These are phyloP conservation scores for Pseudogymnoascus sp. DNA, from an alignment of 2,329 filamentous ascomycete genomes.

Conservation along the genomic window DNA sequence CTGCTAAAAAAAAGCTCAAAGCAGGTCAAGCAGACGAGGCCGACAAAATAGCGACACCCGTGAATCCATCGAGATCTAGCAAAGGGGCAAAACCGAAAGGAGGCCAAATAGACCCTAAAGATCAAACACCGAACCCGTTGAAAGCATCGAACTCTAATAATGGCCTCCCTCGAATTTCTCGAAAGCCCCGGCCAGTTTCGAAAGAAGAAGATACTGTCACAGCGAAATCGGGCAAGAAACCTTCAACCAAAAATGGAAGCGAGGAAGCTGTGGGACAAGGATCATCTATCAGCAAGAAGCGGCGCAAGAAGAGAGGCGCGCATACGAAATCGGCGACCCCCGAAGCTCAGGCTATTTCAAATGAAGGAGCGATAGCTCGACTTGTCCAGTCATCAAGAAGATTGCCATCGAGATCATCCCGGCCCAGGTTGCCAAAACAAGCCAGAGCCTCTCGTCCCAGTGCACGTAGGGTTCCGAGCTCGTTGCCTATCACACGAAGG, in stretches of 20 bases:
- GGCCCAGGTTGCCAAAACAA: background rate
- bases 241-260: too few relatives aligned
- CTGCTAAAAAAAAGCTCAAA: background rate
- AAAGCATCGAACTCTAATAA: background rate
- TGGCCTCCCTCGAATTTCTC: background rate
- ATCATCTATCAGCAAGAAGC: background rate
- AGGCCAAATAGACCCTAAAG: background rate
- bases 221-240: too few relatives aligned
- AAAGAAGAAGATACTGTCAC: too few relatives aligned
- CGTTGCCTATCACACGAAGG: background rate
- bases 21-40: background rate
- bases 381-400: background rate
- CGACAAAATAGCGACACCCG: background rate
- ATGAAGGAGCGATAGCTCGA: background rate
- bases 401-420: background rate
- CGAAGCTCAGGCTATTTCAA: background rate
- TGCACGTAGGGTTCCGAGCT: background rate
- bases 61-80: background rate
- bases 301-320: background rate
- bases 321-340: background rate
- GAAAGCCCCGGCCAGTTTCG: too few relatives aligned
- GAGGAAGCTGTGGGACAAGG: too few relatives aligned
- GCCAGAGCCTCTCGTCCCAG: background rate
- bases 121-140: background rate
- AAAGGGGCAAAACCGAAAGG: background rate